A percentile compares a stretch with the other conserved stretches of the same genome.
Conservation (phyloP, 2,329 filamentous ascomycete species). For the Raffaelea albimanens region DNA sequence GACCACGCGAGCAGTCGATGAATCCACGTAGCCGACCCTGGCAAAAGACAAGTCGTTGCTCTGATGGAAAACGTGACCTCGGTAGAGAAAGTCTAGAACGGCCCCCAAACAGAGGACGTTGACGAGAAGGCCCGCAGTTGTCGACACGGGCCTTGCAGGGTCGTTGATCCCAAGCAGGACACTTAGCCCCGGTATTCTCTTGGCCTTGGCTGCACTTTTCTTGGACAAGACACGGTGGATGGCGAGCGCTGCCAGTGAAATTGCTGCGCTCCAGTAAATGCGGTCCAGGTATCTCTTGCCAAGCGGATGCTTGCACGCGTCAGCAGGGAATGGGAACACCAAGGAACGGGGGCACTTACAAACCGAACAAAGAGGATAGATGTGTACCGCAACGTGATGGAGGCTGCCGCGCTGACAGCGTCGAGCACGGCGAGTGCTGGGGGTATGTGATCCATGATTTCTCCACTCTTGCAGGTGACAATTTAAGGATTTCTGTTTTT, state of each 20-base stretch:
- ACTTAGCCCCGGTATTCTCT: no score
- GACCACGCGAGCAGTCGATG: not conserved
- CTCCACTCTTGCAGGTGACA: no score
- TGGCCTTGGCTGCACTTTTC: no score
- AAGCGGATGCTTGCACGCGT: no score
- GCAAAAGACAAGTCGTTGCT: not conserved
- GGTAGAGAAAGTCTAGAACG: not conserved
- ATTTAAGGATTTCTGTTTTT: no score
- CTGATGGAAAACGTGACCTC: not conserved
- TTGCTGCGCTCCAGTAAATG: no score
- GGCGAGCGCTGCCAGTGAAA: no score
- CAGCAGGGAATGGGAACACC: no score
- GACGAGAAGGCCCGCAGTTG: not conserved
- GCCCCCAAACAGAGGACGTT: not conserved
- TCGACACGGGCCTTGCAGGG: not conserved
- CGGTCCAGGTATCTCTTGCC: no score
- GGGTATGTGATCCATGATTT: no score
- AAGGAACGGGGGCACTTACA: slow-evolving; percentile 2
- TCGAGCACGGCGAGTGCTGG: not conserved
- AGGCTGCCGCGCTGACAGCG: slow-evolving; percentile 4
- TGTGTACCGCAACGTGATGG: slow-evolving; percentile 1
- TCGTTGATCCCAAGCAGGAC: not conserved
- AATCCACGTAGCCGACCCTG: not conserved
- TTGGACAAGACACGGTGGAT: no score
- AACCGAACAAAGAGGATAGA: slow-evolving; percentile 6